Conservation (phyloP, 192 early-diverging fungal genomes). For the Podila epigama region DNA sequence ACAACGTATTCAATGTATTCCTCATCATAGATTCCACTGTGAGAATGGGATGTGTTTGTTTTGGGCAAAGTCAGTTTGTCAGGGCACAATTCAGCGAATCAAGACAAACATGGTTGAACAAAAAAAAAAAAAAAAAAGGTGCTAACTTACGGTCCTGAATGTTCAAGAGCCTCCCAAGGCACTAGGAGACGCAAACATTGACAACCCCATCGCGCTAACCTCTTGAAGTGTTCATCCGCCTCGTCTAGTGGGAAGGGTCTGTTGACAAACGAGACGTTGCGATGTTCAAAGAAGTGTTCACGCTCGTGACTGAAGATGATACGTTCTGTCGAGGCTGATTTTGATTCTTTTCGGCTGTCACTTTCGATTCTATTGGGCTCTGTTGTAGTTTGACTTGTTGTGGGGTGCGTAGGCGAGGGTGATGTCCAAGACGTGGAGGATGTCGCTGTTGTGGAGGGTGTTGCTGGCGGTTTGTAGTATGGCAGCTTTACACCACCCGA, state of each 20-base stretch:
- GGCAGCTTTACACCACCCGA: slow-evolving; percentile 65
- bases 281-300: slow-evolving; percentile 58
- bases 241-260: slow-evolving; percentile 73
- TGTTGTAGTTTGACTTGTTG: background rate
- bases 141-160: slow-evolving; percentile 60
- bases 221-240: slow-evolving; percentile 72
- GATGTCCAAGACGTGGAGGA: background rate
- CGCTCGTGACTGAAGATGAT: slow-evolving; percentile 43
- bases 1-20: slow-evolving; percentile 63
- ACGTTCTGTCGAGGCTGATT: too few relatives aligned
- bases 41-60: background rate
- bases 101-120: background rate
- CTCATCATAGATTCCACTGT: slow-evolving; percentile 65
- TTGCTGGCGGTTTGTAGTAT: slow-evolving; percentile 21
- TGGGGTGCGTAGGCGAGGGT: background rate
- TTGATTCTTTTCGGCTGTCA: too few relatives aligned
- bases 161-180: slow-evolving; percentile 80
- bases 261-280: slow-evolving; percentile 74
- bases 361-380: background rate
- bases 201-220: slow-evolving; percentile 73
- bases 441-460: background rate
- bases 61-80: background rate
- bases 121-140: background rate
- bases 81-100: background rate
- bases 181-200: slow-evolving; percentile 74